These are phyloP conservation scores for Penicillium digitatum DNA, from an alignment of 2,329 filamentous ascomycete species.

Conservation along the genomic window DNA sequence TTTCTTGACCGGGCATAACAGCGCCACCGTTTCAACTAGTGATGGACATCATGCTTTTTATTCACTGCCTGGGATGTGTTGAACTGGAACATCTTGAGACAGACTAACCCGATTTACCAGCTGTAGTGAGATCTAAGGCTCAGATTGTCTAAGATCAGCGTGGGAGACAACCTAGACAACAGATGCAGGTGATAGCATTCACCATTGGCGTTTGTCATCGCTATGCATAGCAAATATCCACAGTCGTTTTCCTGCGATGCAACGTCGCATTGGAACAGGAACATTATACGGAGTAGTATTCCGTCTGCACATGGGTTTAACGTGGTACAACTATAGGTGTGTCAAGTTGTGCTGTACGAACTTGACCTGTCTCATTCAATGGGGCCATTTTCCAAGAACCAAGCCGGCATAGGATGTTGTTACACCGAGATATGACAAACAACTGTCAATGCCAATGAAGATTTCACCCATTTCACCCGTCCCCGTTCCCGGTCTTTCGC, in stretches of 20 bases:
- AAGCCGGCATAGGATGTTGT: neutral
- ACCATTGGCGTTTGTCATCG: neutral
- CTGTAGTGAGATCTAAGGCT: neutral
- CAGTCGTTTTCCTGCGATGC: neutral
- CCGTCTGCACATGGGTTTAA: neutral
- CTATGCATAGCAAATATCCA: neutral
- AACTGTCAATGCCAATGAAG: neutral
- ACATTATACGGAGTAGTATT: neutral
- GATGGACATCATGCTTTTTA: neutral
- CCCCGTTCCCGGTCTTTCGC: neutral
- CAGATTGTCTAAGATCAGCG: neutral
- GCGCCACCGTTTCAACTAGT: neutral
- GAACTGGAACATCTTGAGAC: constrained; percentile 4
- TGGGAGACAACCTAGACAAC: constrained; percentile 3
- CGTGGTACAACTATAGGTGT: neutral
- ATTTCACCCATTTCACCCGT: neutral
- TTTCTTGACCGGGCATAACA: neutral
- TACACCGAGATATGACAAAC: neutral
- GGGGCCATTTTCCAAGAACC: constrained; percentile 1
- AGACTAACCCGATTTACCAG: neutral
- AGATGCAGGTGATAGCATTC: neutral
- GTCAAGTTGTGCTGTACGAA: neutral
- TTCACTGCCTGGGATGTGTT: neutral
- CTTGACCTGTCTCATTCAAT: neutral
- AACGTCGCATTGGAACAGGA: constrained; percentile 12